Percentiles rank a stretch among this genome's conserved stretches.
phyloP scores from a whole-genome alignment of 768 basidiomycete species.

The Pholiota microspora region DNA sequence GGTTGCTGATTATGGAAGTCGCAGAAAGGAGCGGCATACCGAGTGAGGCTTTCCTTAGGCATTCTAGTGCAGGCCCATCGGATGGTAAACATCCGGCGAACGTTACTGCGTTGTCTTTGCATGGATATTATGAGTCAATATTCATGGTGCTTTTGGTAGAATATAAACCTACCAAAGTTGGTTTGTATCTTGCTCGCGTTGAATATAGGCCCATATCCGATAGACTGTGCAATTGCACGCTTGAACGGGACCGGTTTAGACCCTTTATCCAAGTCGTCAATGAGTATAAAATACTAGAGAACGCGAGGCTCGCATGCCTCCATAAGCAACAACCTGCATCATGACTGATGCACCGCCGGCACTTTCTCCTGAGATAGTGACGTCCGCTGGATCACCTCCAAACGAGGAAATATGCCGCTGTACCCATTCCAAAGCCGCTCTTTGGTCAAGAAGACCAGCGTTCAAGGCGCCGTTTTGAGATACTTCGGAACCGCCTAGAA shows the following conservation, averaged over 20 bases:
- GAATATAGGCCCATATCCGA: conserved; percentile 37
- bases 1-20: background rate
- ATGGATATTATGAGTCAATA: background rate
- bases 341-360: conserved; percentile 46
- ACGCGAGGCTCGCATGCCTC: conserved; percentile 23
- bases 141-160: background rate
- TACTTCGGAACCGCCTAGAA: conserved; percentile 32
- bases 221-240: conserved; percentile 40
- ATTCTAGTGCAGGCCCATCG: conserved; percentile 26
- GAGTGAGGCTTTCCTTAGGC: conserved; percentile 34
- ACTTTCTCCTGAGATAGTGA: conserved; percentile 47
- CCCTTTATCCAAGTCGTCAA: conserved; percentile 17
- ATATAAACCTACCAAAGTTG: conserved; percentile 28
- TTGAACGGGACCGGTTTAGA: conserved; percentile 35
- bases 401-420: conserved; percentile 55
- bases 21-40: conserved; percentile 21
- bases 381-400: conserved; percentile 45
- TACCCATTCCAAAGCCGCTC: conserved; percentile 47
- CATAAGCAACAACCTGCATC: conserved; percentile 44
- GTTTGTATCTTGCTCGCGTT: conserved; percentile 26
- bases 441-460: conserved; percentile 44
- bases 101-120: conserved; percentile 27
- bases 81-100: conserved; percentile 27
- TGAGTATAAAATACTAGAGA: background rate
- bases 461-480: conserved; percentile 34